Conservation (phyloP, 129 eudicot genomes). For the Heracleum sosnowskyi region DNA sequence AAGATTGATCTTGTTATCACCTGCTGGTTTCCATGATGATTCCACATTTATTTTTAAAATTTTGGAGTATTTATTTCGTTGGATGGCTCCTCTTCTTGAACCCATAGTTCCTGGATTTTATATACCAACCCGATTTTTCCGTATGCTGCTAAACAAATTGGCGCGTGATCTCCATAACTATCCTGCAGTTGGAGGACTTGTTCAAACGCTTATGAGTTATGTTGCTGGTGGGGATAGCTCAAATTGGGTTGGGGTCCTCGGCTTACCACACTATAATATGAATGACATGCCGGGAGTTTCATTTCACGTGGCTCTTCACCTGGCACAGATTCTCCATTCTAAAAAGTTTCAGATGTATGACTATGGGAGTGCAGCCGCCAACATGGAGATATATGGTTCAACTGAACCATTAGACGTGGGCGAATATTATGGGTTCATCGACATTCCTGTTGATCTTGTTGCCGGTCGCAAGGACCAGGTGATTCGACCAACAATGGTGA, state of each 20-base stretch:
- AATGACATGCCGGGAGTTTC: constrained; percentile 95
- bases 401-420: constrained; percentile 82
- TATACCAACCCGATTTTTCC: constrained; percentile 83
- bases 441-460: constrained; percentile 85
- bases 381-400: constrained; percentile 52
- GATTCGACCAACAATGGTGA: constrained; percentile 84
- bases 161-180: constrained; percentile 91
- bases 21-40: constrained; percentile 79
- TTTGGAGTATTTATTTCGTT: constrained; percentile 46
- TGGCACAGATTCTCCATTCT: constrained; percentile 66
- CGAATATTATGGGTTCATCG: constrained; percentile 56
- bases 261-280: constrained; percentile 88
- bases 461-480: constrained; percentile 87
- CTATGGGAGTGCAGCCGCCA: constrained; percentile 62
- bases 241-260: constrained; percentile 89
- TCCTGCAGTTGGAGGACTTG: constrained; percentile 96
- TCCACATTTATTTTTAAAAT: constrained; percentile 53
- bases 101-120: constrained; percentile 68
- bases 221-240: constrained; percentile 89
- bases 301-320: constrained; percentile 71
- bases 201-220: constrained; percentile 81
- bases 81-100: constrained; percentile 51
- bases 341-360: constrained; percentile 67
- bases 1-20: constrained; percentile 68
- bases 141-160: constrained; percentile 79